Evolutionary conservation across 345 rosid species (phyloP).

Genomic region (Erucastrum elatum): DNA sequence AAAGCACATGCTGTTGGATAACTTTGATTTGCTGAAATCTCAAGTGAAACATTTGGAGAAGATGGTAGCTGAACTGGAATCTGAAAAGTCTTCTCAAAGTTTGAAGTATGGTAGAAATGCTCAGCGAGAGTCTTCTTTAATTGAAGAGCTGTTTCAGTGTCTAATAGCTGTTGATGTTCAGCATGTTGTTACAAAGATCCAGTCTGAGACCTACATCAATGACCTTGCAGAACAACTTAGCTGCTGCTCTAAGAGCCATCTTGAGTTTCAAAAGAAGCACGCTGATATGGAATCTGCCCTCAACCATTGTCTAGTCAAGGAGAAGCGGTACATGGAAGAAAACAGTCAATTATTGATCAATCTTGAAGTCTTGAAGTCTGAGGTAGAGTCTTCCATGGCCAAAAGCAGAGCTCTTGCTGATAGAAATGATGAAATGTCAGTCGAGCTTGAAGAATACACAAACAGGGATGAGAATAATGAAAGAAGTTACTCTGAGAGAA

Average conservation of each 20-base stretch:
- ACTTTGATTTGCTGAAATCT: conserved; percentile 50
- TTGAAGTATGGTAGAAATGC: conserved; percentile 24
- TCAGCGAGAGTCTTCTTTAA: conserved; percentile 28
- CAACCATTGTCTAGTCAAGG: conserved; percentile 52
- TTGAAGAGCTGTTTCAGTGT: conserved; percentile 47
- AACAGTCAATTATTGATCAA: conserved; percentile 49
- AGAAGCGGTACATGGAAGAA: conserved; percentile 55
- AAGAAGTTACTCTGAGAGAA: conserved; percentile 37
- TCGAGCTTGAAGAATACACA: conserved; percentile 48
- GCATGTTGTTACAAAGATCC: conserved; percentile 50
- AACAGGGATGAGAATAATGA: conserved; percentile 42
- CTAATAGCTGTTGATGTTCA: conserved; percentile 59
- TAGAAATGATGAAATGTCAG: conserved; percentile 39
- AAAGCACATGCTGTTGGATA: conserved; percentile 50
- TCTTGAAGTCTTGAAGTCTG: conserved; percentile 51
- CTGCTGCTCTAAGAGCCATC: conserved; percentile 43
- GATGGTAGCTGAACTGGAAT: conserved; percentile 57
- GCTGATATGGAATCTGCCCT: conserved; percentile 51
- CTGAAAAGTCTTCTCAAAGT: conserved; percentile 46
- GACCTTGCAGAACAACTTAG: conserved; percentile 52
- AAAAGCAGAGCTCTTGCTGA: conserved; percentile 49
- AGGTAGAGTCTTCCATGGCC: conserved; percentile 49
- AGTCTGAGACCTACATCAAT: conserved; percentile 48
- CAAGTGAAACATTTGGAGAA: conserved; percentile 58
- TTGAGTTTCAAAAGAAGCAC: conserved; percentile 59